Evolutionary conservation across 805 yeast genomes (phyloP).

Genomic region (Starmera quercuum): DNA sequence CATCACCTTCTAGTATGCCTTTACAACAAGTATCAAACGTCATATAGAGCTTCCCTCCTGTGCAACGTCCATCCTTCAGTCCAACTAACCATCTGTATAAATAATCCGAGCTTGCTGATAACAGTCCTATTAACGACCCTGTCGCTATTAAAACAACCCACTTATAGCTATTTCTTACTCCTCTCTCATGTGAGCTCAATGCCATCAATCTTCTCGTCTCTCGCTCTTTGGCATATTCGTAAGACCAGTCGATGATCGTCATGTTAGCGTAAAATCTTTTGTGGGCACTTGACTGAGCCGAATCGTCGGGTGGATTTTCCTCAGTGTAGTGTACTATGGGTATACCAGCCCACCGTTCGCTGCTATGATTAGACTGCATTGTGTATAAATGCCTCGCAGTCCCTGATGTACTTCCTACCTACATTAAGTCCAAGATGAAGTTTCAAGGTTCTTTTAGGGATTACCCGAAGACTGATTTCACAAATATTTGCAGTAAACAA

Average conservation of each 20-base stretch:
- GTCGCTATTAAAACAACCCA: conserved; percentile 43
- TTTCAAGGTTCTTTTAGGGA: too few relatives aligned
- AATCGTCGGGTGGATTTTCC: not conserved
- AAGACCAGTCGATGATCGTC: conserved; percentile 46
- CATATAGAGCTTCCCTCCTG: conserved; percentile 19
- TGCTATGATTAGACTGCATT: too few relatives aligned
- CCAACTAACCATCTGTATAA: conserved; percentile 43
- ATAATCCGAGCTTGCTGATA: conserved; percentile 43
- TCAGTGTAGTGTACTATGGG: not conserved
- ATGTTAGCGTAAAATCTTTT: conserved; percentile 27
- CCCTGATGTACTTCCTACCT: too few relatives aligned
- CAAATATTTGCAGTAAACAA: too few relatives aligned
- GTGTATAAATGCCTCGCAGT: too few relatives aligned
- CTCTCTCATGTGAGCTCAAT: not conserved
- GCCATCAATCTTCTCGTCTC: conserved; percentile 1
- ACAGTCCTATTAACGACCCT: conserved; percentile 39
- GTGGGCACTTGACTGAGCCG: not conserved
- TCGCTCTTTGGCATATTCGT: conserved; percentile 27
- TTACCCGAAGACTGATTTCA: too few relatives aligned
- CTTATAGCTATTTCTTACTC: conserved; percentile 14
- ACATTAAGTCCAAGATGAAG: too few relatives aligned
- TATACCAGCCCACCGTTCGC: not conserved
- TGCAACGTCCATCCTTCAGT: conserved; percentile 45
- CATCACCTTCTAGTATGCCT: conserved; percentile 16
- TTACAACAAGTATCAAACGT: conserved; percentile 24